Percentiles rank a stretch among this genome's conserved stretches.
Conservation (phyloP, 192 early-diverging fungal species). For the Coemansia sp. region DNA sequence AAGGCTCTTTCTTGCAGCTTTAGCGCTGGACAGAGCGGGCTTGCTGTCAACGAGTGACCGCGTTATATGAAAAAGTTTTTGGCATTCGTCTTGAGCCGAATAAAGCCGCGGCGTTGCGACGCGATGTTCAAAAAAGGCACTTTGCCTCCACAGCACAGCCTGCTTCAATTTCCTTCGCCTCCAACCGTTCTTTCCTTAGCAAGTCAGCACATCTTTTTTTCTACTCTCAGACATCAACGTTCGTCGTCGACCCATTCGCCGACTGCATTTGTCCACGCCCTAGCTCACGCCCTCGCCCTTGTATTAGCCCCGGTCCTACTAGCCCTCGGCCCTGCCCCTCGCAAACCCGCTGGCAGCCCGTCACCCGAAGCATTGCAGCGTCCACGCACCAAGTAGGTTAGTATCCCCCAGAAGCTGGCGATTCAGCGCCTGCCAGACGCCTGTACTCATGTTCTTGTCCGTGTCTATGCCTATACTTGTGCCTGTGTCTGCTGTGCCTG, state of each 20-base stretch:
- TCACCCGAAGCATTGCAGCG: neutral
- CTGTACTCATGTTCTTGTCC: neutral
- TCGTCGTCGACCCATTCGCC: neutral
- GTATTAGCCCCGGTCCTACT: too few relatives aligned
- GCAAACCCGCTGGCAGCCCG: neutral
- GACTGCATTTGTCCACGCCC: neutral
- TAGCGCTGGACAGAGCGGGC: conserved; percentile 2
- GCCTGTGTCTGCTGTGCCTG: neutral
- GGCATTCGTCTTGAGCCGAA: conserved; percentile 7
- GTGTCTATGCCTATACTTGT: neutral
- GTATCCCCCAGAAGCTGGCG: neutral
- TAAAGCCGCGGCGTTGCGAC: conserved; percentile 16
- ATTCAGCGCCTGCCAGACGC: neutral
- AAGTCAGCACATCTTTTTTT: neutral
- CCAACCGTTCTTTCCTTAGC: conserved; percentile 1
- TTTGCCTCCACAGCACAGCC: conserved; percentile 7
- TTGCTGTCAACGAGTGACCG: neutral
- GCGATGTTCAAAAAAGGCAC: conserved; percentile 16
- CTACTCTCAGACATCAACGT: neutral
- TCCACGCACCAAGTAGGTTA: neutral
- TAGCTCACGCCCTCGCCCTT: neutral
- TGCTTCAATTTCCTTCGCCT: neutral
- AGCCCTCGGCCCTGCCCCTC: too few relatives aligned
- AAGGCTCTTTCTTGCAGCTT: neutral
- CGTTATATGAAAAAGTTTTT: conserved; percentile 14